phyloP scores from a whole-genome alignment of 306 rosid species.

The Cicer bijugum region DNA sequence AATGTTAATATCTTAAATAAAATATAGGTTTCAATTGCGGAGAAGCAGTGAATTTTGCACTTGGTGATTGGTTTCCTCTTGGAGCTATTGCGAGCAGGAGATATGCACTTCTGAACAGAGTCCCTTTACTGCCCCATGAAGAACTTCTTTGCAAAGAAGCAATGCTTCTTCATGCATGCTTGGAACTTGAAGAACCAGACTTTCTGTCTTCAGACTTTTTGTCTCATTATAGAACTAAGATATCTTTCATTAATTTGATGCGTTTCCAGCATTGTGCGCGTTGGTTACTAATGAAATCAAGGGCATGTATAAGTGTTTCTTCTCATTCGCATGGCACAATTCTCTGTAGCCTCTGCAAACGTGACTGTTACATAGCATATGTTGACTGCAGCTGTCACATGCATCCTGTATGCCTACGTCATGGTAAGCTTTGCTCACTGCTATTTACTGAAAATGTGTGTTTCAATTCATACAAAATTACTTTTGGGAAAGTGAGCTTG shows the following conservation, averaged over 20 bases:
- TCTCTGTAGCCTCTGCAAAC: constrained; percentile 89
- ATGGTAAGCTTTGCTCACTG: constrained; percentile 62
- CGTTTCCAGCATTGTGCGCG: constrained; percentile 88
- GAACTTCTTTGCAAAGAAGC: constrained; percentile 97
- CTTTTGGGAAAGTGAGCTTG: constrained; percentile 5
- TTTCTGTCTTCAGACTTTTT: constrained; percentile 55
- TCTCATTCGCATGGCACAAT: constrained; percentile 67
- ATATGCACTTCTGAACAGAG: constrained; percentile 81
- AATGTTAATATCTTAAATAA: constrained; percentile 37
- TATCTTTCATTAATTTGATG: constrained; percentile 75
- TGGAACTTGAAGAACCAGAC: constrained; percentile 77
- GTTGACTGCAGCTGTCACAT: constrained; percentile 72
- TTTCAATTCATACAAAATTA: background rate
- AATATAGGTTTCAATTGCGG: constrained; percentile 94
- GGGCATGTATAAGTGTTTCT: constrained; percentile 58
- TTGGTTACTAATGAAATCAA: constrained; percentile 77
- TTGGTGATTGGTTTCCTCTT: constrained; percentile 93
- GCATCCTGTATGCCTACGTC: constrained; percentile 90
- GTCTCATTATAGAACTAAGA: constrained; percentile 61
- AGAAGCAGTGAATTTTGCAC: constrained; percentile 97
- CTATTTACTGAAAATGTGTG: constrained; percentile 4
- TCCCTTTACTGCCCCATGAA: constrained; percentile 93
- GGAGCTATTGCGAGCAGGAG: constrained; percentile 91
- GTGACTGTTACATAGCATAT: constrained; percentile 83
- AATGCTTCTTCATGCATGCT: constrained; percentile 63